These are phyloP conservation scores for Trichoderma afroharzianum DNA, from an alignment of 2,329 filamentous ascomycete genomes.

Conservation along the genomic window DNA sequence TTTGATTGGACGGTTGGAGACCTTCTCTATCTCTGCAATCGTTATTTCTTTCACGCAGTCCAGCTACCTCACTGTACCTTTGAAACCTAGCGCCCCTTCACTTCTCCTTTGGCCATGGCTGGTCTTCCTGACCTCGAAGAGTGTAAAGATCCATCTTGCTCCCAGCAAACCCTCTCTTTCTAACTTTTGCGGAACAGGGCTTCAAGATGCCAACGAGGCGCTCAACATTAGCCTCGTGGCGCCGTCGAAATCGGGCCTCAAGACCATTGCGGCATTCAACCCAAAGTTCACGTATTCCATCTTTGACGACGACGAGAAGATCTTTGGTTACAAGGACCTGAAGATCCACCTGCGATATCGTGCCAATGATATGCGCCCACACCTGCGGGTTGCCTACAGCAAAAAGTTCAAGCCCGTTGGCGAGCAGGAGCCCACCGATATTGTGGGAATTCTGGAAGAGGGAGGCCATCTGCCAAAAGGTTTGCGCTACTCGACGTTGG, in stretches of 20 bases:
- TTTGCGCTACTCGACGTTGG: slow-evolving; percentile 34
- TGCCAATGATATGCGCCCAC: slow-evolving; percentile 71
- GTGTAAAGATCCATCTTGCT: slow-evolving; percentile 27
- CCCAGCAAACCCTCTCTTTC: neutral
- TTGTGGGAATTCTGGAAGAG: slow-evolving; percentile 59
- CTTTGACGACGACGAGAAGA: slow-evolving; percentile 87
- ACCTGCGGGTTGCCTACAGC: slow-evolving; percentile 66
- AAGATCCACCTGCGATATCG: slow-evolving; percentile 68
- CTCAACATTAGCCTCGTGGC: slow-evolving; percentile 58
- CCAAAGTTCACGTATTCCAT: slow-evolving; percentile 88
- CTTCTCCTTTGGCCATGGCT: slow-evolving; percentile 26
- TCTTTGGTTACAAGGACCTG: slow-evolving; percentile 84
- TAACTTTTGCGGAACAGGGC: slow-evolving; percentile 42
- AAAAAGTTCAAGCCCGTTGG: slow-evolving; percentile 68
- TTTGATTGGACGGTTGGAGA: neutral
- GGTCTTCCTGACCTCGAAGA: slow-evolving; percentile 31
- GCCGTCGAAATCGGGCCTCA: slow-evolving; percentile 46
- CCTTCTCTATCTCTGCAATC: neutral
- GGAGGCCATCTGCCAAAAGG: slow-evolving; percentile 67
- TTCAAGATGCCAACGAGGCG: slow-evolving; percentile 58
- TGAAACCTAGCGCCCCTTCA: neutral
- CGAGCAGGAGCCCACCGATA: slow-evolving; percentile 65
- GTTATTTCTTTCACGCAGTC: neutral
- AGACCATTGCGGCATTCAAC: slow-evolving; percentile 66
- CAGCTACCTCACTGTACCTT: neutral